These are phyloP conservation scores for Penicillium bovifimosum DNA, from an alignment of 495 filamentous ascomycete genomes.

Conservation along the genomic window DNA sequence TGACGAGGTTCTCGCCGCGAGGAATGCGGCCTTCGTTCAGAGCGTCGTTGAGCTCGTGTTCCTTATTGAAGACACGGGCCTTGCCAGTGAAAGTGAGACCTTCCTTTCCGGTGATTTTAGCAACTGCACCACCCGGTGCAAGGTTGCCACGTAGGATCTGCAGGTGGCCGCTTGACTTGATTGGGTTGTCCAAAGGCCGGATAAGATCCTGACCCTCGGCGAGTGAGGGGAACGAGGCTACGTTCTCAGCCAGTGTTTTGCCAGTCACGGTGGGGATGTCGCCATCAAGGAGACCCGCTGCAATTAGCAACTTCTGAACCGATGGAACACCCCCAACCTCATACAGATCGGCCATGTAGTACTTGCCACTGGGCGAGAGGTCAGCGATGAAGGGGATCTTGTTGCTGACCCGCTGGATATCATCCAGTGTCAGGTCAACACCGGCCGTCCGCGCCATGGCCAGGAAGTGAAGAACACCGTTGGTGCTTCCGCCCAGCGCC, in stretches of 20 bases:
- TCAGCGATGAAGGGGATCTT: constrained; percentile 94
- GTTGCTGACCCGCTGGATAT: constrained; percentile 81
- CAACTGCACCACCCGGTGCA: constrained; percentile 85
- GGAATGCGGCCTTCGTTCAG: constrained; percentile 68
- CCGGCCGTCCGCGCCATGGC: constrained; percentile 91
- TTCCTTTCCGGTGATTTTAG: constrained; percentile 98
- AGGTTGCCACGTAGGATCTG: constrained; percentile 89
- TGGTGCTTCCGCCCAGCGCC: constrained; percentile 85
- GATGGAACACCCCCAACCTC: constrained; percentile 86
- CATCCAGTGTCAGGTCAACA: constrained; percentile 76
- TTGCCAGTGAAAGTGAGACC: constrained; percentile 75
- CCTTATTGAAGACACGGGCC: constrained; percentile 89
- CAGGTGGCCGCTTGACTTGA: constrained; percentile 83
- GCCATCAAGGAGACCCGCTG: constrained; percentile 76
- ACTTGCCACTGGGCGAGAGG: constrained; percentile 79
- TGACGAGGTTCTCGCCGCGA: constrained; percentile 75
- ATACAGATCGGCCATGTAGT: constrained; percentile 94
- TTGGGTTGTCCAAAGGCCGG: constrained; percentile 72
- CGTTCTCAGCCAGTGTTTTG: constrained; percentile 83
- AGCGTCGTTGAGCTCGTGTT: constrained; percentile 69
- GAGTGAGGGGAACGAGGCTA: constrained; percentile 73
- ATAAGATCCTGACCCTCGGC: constrained; percentile 81
- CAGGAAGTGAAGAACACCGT: constrained; percentile 89
- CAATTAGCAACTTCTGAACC: constrained; percentile 87
- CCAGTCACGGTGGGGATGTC: constrained; percentile 87